A percentile compares a stretch with the other conserved stretches of the same genome.
phyloP scores from a whole-genome alignment of 1,284 basidiomycete genomes.

The Phaffia rhodozyma region DNA sequence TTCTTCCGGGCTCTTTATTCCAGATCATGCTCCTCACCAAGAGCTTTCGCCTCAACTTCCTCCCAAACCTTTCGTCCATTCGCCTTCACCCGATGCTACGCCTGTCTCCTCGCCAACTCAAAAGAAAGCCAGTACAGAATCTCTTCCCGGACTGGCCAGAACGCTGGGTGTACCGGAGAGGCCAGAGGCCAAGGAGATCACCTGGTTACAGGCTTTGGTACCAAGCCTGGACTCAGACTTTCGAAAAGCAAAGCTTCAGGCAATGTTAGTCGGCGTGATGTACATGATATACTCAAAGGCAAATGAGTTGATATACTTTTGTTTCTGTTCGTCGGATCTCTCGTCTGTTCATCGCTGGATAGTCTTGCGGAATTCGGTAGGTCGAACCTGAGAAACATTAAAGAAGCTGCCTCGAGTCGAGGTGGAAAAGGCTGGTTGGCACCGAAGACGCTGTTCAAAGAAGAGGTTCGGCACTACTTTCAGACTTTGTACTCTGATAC shows the following conservation, averaged over 20 bases:
- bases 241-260: constrained; percentile 56
- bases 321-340: not conserved
- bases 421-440: constrained; percentile 95
- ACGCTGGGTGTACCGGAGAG: constrained; percentile 60
- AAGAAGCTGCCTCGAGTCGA: constrained; percentile 45
- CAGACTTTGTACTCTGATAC: not conserved
- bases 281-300: not conserved
- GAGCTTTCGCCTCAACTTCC: no score
- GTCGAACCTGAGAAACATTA: constrained; percentile 75
- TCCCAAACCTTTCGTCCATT: no score
- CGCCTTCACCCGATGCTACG: no score
- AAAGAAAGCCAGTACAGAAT: no score
- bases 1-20: no score
- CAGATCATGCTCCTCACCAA: no score
- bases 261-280: constrained; percentile 45
- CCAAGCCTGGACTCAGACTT: constrained; percentile 61
- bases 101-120: no score
- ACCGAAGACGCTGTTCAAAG: constrained; percentile 72
- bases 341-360: constrained; percentile 12
- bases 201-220: constrained; percentile 54
- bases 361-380: constrained; percentile 51
- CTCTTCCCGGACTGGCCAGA: constrained; percentile 22
- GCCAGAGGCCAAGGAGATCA: constrained; percentile 47
- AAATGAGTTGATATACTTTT: not conserved
- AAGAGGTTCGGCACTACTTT: constrained; percentile 54